Evolutionary conservation across 208 protist genomes (phyloP).

Genomic region (Porcisia deanei): DNA sequence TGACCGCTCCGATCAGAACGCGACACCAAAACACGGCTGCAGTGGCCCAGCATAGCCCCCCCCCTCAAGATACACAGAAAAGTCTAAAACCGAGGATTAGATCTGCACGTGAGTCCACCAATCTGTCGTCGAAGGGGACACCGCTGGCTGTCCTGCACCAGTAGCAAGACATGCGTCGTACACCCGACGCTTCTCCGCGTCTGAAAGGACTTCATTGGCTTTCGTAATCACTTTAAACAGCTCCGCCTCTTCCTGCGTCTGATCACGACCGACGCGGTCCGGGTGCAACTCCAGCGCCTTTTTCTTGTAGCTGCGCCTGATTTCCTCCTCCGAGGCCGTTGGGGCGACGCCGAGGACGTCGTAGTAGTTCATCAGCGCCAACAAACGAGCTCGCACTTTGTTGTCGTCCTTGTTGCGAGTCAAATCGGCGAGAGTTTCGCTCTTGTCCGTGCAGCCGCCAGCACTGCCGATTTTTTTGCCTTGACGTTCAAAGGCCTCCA

Average conservation of each 20-base stretch:
- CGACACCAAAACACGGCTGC: not conserved
- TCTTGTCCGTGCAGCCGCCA: slow-evolving; percentile 4
- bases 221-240: slow-evolving; percentile 92
- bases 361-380: slow-evolving; percentile 92
- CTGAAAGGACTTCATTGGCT: slow-evolving; percentile 81
- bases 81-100: not conserved
- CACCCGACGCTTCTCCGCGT: slow-evolving; percentile 49
- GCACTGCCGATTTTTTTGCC: slow-evolving; percentile 32
- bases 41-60: not conserved
- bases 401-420: slow-evolving; percentile 77
- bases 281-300: slow-evolving; percentile 90
- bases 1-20: not conserved
- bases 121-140: slow-evolving; percentile 12
- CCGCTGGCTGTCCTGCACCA: not conserved
- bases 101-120: slow-evolving; percentile 56
- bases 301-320: slow-evolving; percentile 77
- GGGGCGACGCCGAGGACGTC: slow-evolving; percentile 83
- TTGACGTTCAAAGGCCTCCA: slow-evolving; percentile 71
- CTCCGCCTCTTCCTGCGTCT: slow-evolving; percentile 82
- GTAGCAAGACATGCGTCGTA: slow-evolving; percentile 62
- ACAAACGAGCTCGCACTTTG: slow-evolving; percentile 68
- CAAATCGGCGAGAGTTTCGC: slow-evolving; percentile 49
- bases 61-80: not conserved
- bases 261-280: slow-evolving; percentile 60
- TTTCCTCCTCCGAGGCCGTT: slow-evolving; percentile 68